Evolutionary conservation across 192 early-diverging fungal genomes (phyloP), one percentile per base, ranked within the genome.

Genomic region (Diversispora epigaea): DNA sequence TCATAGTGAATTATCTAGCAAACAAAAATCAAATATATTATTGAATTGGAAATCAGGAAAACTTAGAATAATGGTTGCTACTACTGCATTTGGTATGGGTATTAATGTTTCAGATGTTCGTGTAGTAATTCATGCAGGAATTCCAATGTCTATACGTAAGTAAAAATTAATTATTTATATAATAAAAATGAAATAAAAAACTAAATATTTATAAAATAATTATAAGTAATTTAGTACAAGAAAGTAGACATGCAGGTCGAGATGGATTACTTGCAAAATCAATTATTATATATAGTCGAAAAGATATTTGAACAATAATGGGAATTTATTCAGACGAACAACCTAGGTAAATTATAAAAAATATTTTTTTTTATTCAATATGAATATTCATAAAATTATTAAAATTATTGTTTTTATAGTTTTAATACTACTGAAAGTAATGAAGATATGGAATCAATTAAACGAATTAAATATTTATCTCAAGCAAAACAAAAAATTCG

Each of bases 11-110:
- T 21, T 65, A 44, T 8, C 21, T 44, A 46, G 63, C 17, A 8
- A 39, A 19, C 2, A 17, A 64, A 45, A 41, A 45, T 4, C 62
- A 64, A 64, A n/a, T n/a, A n/a, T 41, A 64, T 25, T 64, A 15
- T 17, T 14, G 44, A 15, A 41, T 3, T 96, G 93, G 83, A 87
- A 91, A 84, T 39, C 73, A 63, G 80, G 81, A 19, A 63, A 80
- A 0, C 83, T 91, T 21, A 87, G 88, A 69, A 86, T 94, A 40
- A 85, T 91, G 22, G 88, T 91, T 17, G 91, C 93, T n/a, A 94
- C 92, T 0, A 89, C 91, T 57, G 92, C 89, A 3, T 93, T 93
- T 85, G 92, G 92, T 11, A 79, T 94, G 76, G 91, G 90, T 11
- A 88, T 93, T 46, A 89, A 93, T 73, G 89, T 91, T 71, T 77